Conservation (phyloP, 768 basidiomycete species). For the Mrakia frigida region DNA sequence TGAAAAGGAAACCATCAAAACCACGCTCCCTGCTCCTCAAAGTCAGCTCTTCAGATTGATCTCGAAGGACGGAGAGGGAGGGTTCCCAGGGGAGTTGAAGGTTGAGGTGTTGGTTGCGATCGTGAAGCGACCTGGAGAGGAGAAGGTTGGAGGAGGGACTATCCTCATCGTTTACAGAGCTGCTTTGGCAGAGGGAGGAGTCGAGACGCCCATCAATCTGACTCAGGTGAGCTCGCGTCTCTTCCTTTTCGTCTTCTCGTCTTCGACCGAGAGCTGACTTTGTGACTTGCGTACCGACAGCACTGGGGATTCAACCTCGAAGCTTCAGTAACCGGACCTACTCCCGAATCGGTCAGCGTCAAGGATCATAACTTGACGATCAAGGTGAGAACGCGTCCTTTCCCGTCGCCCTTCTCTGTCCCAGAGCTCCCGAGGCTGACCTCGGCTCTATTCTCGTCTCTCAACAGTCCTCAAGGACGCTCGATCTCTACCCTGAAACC, state of each 20-base stretch:
- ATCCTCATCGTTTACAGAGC: slow-evolving; percentile 27
- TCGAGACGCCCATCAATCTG: slow-evolving; percentile 30
- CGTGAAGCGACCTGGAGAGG: not conserved
- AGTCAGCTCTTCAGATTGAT: slow-evolving; percentile 19
- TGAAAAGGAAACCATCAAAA: slow-evolving; percentile 15
- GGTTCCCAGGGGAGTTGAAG: slow-evolving; percentile 25
- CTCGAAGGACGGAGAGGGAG: slow-evolving; percentile 25
- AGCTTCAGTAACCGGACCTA: slow-evolving; percentile 12
- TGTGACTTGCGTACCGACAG: not conserved
- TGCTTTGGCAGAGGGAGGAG: not conserved
- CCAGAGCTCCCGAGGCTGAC: not conserved
- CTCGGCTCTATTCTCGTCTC: not conserved
- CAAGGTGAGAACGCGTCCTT: slow-evolving; percentile 9
- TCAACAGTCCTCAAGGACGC: slow-evolving; percentile 21
- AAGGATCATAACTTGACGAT: slow-evolving; percentile 21
- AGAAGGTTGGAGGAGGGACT: not conserved
- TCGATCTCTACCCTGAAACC: slow-evolving; percentile 25
- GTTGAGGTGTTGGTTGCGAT: slow-evolving; percentile 25
- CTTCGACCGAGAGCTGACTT: not conserved
- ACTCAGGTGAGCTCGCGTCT: slow-evolving; percentile 17
- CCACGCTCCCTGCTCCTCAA: slow-evolving; percentile 10
- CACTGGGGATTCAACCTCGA: slow-evolving; percentile 31
- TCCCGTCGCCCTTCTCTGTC: not conserved
- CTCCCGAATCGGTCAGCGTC: slow-evolving; percentile 5
- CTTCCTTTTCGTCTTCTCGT: not conserved